Evolutionary conservation across 768 basidiomycete genomes (phyloP).

Genomic region (Mycena rebaudengoi): DNA sequence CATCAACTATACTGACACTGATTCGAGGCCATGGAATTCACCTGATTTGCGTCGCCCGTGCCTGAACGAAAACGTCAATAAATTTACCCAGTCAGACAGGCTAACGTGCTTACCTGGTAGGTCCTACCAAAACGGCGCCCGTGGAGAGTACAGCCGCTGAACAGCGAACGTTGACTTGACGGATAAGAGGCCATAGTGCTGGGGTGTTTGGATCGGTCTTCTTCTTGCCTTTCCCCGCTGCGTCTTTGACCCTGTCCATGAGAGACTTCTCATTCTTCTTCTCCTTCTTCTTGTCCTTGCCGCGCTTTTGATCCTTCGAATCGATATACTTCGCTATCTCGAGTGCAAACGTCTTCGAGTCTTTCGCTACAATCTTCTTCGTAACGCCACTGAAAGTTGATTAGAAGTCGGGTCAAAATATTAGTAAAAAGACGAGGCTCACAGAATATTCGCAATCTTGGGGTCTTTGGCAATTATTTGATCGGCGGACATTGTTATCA

Average conservation of each 20-base stretch:
- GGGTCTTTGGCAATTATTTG: constrained; percentile 59
- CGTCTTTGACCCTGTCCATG: constrained; percentile 32
- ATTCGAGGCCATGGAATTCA: constrained; percentile 27
- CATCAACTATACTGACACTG: background rate
- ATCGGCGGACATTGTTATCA: constrained; percentile 58
- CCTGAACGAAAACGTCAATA: constrained; percentile 35
- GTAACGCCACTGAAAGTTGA: constrained; percentile 47
- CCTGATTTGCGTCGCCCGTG: constrained; percentile 72
- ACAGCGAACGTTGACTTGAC: constrained; percentile 68
- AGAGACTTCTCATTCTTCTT: constrained; percentile 42
- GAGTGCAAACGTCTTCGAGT: constrained; percentile 60
- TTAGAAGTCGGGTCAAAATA: background rate
- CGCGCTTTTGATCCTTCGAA: constrained; percentile 67
- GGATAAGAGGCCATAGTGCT: constrained; percentile 70
- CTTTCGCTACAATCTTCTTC: constrained; percentile 57
- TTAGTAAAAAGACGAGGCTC: constrained; percentile 23
- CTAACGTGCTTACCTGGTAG: constrained; percentile 55
- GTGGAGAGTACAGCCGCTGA: constrained; percentile 59
- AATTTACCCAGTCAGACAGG: background rate
- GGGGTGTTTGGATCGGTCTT: constrained; percentile 43
- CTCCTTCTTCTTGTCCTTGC: constrained; percentile 48
- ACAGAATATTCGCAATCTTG: constrained; percentile 40
- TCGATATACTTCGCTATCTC: constrained; percentile 72
- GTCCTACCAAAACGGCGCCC: constrained; percentile 71
- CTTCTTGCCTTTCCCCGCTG: constrained; percentile 23